Base-by-base conservation (phyloP, 1,284 basidiomycete genomes). In the Pascua sp. region DNA sequence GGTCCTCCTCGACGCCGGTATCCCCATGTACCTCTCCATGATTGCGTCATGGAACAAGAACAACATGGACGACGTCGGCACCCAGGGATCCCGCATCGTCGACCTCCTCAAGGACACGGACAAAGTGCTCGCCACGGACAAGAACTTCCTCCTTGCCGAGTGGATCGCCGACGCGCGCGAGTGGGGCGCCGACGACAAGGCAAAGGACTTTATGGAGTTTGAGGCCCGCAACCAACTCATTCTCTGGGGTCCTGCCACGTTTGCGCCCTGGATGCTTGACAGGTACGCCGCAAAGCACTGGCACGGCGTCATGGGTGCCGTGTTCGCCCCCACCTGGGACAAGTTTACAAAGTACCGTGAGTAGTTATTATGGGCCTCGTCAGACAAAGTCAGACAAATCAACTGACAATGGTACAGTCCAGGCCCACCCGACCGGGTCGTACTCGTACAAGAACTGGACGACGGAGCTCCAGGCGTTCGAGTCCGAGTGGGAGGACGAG, bases 191-290 rank as follows among this genome's bases (percentile, higher is more conserved):
- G 70, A 44, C 39, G 8, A n/a, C 17, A 13, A 3, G 13, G 38
- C n/a, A 1, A n/a, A 40, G 38, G 42, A 53, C 51, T 49, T 49
- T 32, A 40, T 81, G 42, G 77, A 77, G 59, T 79, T 77, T 60
- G 71, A 77, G 52, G 77, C 80, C 12, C 73, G 79, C 39, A 81
- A 81, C 64, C 80, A 81, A 65, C 72, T 81, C 63, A 78, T 77
- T 37, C 73, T 80, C 36, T 81, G 80, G 79, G 80, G 80, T n/a
- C 78, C 79, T 2, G 68, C 79, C 66, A 78, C 77, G 65, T 74
- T 74, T 57, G 78, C 79, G 57, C 48, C 51, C 32, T 61, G 59
- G 59, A 11, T 17, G 11, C 55, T 61, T 10, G 49, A 61, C 53
- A 51, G 55, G 3, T 81, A 81, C 55, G 80, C 80, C 38, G 79